These are phyloP conservation scores for Chalara sp. DNA, from an alignment of 2,329 filamentous ascomycete species.

Conservation along the genomic window DNA sequence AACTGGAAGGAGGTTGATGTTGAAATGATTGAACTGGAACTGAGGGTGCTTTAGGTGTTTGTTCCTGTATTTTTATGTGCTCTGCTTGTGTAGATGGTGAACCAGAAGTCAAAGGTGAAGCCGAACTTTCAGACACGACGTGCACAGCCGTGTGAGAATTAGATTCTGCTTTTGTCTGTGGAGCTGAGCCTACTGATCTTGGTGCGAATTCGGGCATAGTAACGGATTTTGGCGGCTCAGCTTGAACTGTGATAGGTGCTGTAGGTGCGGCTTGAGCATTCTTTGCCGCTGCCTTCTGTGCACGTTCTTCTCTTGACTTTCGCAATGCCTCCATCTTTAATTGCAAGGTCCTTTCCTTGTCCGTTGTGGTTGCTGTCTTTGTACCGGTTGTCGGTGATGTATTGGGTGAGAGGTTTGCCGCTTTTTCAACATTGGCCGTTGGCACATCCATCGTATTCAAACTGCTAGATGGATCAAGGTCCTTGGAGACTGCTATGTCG, in stretches of 20 bases:
- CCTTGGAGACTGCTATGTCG: not conserved
- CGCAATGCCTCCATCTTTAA: slow-evolving; percentile 73
- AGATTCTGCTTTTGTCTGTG: not conserved
- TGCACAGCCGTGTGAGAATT: not conserved
- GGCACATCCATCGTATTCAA: not conserved
- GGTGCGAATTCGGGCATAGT: not conserved
- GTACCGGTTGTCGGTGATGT: slow-evolving; percentile 2
- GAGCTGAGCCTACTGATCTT: not conserved
- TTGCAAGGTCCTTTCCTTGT: slow-evolving; percentile 63
- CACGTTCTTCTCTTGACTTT: slow-evolving; percentile 43
- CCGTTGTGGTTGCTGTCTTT: slow-evolving; percentile 31
- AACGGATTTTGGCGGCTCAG: slow-evolving; percentile 2
- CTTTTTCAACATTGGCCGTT: not conserved
- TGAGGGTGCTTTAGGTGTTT: not conserved
- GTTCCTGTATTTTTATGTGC: not conserved
- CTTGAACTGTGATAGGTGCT: slow-evolving; percentile 1
- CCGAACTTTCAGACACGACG: not conserved
- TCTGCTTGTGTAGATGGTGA: not conserved
- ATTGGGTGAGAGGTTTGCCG: not conserved
- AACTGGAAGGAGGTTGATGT: not conserved
- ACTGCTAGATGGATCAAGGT: not conserved
- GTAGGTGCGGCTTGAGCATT: slow-evolving; percentile 6
- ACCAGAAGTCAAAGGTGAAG: not conserved
- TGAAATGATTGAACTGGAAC: not conserved
- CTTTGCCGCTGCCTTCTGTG: slow-evolving; percentile 30